phyloP scores from a whole-genome alignment of 2,329 filamentous ascomycete genomes.

The Claviceps quebecensis region DNA sequence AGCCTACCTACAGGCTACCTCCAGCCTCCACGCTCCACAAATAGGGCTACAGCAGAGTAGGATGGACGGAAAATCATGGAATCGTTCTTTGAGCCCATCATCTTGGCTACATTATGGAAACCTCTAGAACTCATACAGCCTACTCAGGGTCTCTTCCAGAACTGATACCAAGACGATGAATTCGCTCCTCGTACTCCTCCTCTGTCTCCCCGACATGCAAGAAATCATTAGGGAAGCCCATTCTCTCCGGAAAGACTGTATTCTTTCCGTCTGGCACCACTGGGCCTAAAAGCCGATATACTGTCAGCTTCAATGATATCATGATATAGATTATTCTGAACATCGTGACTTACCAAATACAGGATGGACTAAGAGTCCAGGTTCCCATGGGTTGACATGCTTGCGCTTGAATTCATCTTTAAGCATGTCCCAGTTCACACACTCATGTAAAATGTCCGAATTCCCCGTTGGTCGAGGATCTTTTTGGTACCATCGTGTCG shows the following conservation, averaged over 20 bases:
- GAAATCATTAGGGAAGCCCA: background rate
- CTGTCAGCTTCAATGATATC: background rate
- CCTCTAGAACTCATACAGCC: too few species aligned
- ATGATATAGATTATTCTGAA: background rate
- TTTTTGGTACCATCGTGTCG: background rate
- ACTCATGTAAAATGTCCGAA: background rate
- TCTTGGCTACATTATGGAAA: too few species aligned
- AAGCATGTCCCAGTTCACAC: background rate
- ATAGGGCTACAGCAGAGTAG: too few species aligned
- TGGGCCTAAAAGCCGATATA: background rate
- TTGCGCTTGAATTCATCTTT: background rate
- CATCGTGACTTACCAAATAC: background rate
- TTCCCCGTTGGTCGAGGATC: background rate
- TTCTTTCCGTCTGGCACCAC: background rate
- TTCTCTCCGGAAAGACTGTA: background rate
- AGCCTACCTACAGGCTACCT: too few species aligned
- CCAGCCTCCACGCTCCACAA: too few species aligned
- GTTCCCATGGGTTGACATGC: slow-evolving; percentile 1
- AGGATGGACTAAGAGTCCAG: background rate
- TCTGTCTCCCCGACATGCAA: background rate
- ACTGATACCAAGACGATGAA: background rate
- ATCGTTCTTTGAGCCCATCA: too few species aligned
- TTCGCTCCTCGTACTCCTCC: background rate
- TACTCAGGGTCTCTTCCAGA: background rate
- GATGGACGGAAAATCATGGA: background rate